Percentiles rank a stretch among this genome's conserved stretches.
These are phyloP conservation scores for Hermanozyma aechmeae DNA, from an alignment of 805 yeast species.

Conservation along the genomic window DNA sequence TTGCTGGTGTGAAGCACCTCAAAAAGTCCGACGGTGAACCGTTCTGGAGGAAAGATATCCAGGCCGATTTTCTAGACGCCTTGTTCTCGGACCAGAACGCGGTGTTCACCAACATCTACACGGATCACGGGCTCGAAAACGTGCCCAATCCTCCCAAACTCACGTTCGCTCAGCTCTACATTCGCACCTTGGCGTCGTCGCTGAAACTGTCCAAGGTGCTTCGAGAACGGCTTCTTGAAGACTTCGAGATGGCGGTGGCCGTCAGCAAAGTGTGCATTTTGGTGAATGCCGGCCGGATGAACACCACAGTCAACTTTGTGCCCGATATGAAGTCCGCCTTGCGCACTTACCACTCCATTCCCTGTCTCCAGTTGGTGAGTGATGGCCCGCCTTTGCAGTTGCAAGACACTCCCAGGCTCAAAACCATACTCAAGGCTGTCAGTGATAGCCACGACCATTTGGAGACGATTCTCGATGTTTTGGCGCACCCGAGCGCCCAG, in stretches of 20 bases:
- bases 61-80: constrained; percentile 61
- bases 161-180: constrained; percentile 78
- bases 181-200: constrained; percentile 73
- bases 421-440: constrained; percentile 81
- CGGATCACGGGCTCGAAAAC: constrained; percentile 27
- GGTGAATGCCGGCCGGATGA: constrained; percentile 88
- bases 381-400: constrained; percentile 53
- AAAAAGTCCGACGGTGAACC: constrained; percentile 92
- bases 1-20: constrained; percentile 44
- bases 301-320: constrained; percentile 89
- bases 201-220: constrained; percentile 76
- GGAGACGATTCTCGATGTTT: constrained; percentile 38
- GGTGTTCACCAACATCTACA: constrained; percentile 61
- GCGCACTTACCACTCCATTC: constrained; percentile 89
- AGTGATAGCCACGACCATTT: constrained; percentile 59
- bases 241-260: constrained; percentile 53
- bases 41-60: constrained; percentile 81
- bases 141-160: constrained; percentile 35
- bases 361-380: constrained; percentile 70
- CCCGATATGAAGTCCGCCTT: constrained; percentile 92
- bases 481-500: constrained; percentile 16
- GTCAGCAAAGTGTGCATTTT: constrained; percentile 76
- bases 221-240: constrained; percentile 63
- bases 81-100: constrained; percentile 54
- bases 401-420: constrained; percentile 91